Percentiles rank a stretch among this genome's conserved stretches.
These are phyloP conservation scores for Amanita subjunquillea DNA, from an alignment of 768 basidiomycete genomes.

Conservation along the genomic window DNA sequence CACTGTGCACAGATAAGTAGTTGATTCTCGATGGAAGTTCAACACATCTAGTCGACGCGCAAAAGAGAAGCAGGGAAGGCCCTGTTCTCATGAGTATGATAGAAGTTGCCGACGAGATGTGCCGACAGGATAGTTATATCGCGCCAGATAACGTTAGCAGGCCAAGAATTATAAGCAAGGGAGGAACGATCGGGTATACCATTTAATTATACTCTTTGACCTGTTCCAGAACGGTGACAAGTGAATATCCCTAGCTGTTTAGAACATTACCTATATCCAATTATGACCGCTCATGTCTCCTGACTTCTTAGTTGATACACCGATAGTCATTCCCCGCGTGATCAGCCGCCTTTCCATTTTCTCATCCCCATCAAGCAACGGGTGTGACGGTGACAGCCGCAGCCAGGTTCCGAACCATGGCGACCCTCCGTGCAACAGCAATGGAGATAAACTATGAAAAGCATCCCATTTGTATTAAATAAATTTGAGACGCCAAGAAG, in stretches of 20 bases:
- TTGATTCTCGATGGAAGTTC: constrained; percentile 29
- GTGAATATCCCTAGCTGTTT: background rate
- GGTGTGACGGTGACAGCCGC: background rate
- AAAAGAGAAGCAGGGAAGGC: background rate
- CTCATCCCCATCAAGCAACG: background rate
- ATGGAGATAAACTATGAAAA: background rate
- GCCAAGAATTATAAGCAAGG: background rate
- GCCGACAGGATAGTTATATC: constrained; percentile 9
- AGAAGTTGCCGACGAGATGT: constrained; percentile 9
- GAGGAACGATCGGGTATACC: background rate
- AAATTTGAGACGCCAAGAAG: background rate
- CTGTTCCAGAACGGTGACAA: constrained; percentile 1
- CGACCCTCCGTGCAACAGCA: background rate
- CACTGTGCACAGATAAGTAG: constrained; percentile 19
- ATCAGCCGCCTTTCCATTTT: background rate
- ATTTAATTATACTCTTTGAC: constrained; percentile 1
- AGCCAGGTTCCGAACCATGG: background rate
- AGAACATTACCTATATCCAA: background rate
- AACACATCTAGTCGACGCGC: constrained; percentile 26
- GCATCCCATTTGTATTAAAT: background rate
- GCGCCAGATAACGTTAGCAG: constrained; percentile 1
- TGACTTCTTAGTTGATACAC: background rate
- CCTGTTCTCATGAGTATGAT: constrained; percentile 13
- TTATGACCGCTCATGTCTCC: background rate
- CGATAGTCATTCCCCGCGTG: background rate